Evolutionary conservation across 1,284 basidiomycete species (phyloP).

Genomic region (Nidula niveotomentosa): DNA sequence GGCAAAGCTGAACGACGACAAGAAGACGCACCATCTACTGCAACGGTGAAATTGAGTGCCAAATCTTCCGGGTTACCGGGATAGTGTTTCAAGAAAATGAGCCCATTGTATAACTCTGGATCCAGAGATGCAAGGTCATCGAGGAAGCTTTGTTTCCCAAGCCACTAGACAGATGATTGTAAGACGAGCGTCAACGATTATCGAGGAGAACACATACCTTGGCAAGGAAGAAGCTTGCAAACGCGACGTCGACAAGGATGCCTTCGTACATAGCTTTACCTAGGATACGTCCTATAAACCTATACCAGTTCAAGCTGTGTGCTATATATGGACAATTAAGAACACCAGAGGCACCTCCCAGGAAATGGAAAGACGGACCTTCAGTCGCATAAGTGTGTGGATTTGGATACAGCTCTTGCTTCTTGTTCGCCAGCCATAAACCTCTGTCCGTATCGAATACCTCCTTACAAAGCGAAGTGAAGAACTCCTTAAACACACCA

Average conservation of each 20-base stretch:
- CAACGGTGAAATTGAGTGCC: slow-evolving; percentile 90
- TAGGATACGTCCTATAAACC: slow-evolving; percentile 90
- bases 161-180: slow-evolving; percentile 58
- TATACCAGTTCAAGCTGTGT: slow-evolving; percentile 90
- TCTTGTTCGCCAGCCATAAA: slow-evolving; percentile 87
- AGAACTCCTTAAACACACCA: slow-evolving; percentile 97
- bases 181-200: not conserved
- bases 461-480: slow-evolving; percentile 89
- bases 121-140: slow-evolving; percentile 94
- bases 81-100: slow-evolving; percentile 94
- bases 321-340: slow-evolving; percentile 37
- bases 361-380: slow-evolving; percentile 39
- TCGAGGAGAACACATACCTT: slow-evolving; percentile 52
- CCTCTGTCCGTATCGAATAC: slow-evolving; percentile 95
- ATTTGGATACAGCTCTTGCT: slow-evolving; percentile 95
- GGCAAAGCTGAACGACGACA: not conserved
- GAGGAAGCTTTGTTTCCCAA: slow-evolving; percentile 84
- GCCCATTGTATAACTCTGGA: slow-evolving; percentile 88
- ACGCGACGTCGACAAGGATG: slow-evolving; percentile 94
- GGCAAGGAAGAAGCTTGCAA: slow-evolving; percentile 94
- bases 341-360: not conserved
- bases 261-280: slow-evolving; percentile 98
- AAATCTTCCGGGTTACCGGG: slow-evolving; percentile 87
- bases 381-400: slow-evolving; percentile 89
- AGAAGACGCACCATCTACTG: slow-evolving; percentile 75